Conservation (phyloP, 2,329 filamentous ascomycete species). For the Fusarium sp. region DNA sequence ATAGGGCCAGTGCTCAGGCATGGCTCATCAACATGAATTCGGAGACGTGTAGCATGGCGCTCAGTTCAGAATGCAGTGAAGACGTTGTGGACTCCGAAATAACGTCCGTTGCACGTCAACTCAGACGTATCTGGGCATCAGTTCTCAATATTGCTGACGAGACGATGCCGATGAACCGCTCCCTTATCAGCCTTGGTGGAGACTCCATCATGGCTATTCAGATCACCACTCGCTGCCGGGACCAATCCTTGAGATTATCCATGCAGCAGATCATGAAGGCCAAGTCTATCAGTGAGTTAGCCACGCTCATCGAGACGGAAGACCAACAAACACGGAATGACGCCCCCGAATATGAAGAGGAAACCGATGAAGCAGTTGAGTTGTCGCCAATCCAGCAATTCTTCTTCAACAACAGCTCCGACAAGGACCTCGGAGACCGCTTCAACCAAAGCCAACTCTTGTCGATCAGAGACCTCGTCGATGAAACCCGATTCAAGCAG, state of each 20-base stretch:
- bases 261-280: constrained; percentile 50
- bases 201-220: constrained; percentile 60
- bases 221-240: constrained; percentile 53
- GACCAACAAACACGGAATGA: neutral
- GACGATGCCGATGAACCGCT: constrained; percentile 45
- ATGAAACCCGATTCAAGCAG: constrained; percentile 13
- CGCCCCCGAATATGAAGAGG: neutral
- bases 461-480: constrained; percentile 39
- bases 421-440: constrained; percentile 46
- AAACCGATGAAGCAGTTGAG: constrained; percentile 42
- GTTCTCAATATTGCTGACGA: constrained; percentile 52
- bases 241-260: constrained; percentile 44
- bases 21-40: constrained; percentile 60
- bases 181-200: constrained; percentile 56
- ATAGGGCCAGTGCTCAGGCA: constrained; percentile 47
- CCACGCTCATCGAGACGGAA: constrained; percentile 4
- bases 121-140: constrained; percentile 52
- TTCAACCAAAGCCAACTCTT: constrained; percentile 61
- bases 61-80: constrained; percentile 46
- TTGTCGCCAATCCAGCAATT: constrained; percentile 59
- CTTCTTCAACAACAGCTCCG: constrained; percentile 50
- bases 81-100: neutral
- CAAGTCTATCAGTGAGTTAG: constrained; percentile 46
- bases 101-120: constrained; percentile 2
- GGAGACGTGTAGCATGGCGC: constrained; percentile 52